Evolutionary conservation across 352 stramenopile genomes (phyloP).

Genomic region (Phytophthora idaei): DNA sequence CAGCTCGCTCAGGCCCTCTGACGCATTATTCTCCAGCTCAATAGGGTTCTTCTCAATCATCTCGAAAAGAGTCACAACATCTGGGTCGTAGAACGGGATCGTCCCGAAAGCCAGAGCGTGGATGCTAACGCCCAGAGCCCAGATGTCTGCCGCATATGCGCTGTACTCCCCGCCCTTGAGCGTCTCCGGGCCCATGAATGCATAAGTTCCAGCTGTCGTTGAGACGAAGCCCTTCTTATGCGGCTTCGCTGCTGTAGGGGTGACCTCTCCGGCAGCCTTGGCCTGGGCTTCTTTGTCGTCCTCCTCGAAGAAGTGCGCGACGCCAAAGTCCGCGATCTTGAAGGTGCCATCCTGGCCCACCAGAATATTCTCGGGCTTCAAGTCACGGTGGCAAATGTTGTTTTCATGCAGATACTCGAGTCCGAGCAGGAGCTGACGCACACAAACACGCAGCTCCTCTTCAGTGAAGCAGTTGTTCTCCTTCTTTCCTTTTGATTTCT

Average conservation of each 20-base stretch:
- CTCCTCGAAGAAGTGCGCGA: conserved; percentile 84
- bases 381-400: conserved; percentile 86
- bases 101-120: conserved; percentile 80
- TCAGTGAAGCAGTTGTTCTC: conserved; percentile 49
- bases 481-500: conserved; percentile 28
- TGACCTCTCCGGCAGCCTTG: conserved; percentile 12
- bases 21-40: conserved; percentile 38
- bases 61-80: conserved; percentile 85
- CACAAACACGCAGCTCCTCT: conserved; percentile 59
- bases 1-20: conserved; percentile 50
- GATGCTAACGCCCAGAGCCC: conserved; percentile 86
- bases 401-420: conserved; percentile 88
- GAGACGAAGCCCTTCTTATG: conserved; percentile 82
- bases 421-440: conserved; percentile 76
- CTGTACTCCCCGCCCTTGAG: conserved; percentile 80
- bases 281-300: conserved; percentile 39
- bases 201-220: conserved; percentile 82
- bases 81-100: conserved; percentile 85
- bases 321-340: conserved; percentile 89
- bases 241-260: conserved; percentile 8
- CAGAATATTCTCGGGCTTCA: conserved; percentile 89
- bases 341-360: conserved; percentile 65
- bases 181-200: conserved; percentile 86
- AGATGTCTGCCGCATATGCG: conserved; percentile 86
- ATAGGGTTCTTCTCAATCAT: conserved; percentile 75